Evolutionary conservation across 2,329 filamentous ascomycete species (phyloP).

Genomic region (Colletotrichum acutatum): DNA sequence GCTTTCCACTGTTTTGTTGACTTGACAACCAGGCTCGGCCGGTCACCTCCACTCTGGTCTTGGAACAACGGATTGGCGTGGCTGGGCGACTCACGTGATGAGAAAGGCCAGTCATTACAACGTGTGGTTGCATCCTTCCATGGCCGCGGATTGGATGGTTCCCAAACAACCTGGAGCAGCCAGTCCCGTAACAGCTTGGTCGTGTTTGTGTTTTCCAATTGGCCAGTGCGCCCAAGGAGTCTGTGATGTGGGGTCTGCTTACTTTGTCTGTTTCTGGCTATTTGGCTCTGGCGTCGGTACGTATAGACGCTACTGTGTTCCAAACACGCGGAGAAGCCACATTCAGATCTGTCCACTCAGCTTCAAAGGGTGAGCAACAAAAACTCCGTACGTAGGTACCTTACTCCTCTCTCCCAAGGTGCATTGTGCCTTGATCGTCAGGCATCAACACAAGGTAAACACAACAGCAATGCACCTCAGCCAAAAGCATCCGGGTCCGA

Average conservation of each 20-base stretch:
- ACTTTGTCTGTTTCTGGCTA: slow-evolving; percentile 34
- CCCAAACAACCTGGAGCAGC: slow-evolving; percentile 9
- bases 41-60: slow-evolving; percentile 25
- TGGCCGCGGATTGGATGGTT: not conserved
- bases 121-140: not conserved
- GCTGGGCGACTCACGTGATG: slow-evolving; percentile 24
- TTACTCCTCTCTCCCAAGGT: not conserved
- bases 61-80: slow-evolving; percentile 15
- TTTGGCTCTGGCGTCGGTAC: slow-evolving; percentile 35
- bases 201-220: slow-evolving; percentile 21
- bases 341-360: not conserved
- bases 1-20: slow-evolving; percentile 30
- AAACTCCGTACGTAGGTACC: not conserved
- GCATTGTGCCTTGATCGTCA: not conserved
- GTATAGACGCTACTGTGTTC: slow-evolving; percentile 15
- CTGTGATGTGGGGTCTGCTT: slow-evolving; percentile 31
- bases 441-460: slow-evolving; percentile 16
- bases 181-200: slow-evolving; percentile 22
- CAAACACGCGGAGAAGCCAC: slow-evolving; percentile 22
- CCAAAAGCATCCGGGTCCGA: not conserved
- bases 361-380: slow-evolving; percentile 22
- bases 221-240: not conserved
- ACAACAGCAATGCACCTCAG: not conserved
- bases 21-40: slow-evolving; percentile 28
- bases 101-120: not conserved